phyloP scores from a whole-genome alignment of 139 green algal genomes.

The Tetraselmis striata region DNA sequence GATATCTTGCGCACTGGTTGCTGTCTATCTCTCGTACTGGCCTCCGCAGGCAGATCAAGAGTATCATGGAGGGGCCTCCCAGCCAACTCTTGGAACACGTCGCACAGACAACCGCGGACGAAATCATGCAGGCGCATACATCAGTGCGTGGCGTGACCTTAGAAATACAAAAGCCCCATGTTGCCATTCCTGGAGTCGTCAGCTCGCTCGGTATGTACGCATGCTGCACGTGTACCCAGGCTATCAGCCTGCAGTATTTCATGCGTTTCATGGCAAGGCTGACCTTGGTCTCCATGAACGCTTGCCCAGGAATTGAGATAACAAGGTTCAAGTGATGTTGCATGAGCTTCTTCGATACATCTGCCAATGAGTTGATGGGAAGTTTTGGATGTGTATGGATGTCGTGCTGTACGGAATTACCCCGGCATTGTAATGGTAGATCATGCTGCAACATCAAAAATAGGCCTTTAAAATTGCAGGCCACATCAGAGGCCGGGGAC shows the following conservation, averaged over 20 bases:
- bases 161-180: background rate
- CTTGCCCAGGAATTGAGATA: background rate
- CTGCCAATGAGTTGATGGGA: too few species aligned
- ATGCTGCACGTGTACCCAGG: background rate
- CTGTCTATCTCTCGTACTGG: background rate
- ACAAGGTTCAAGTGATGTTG: background rate
- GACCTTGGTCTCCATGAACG: too few species aligned
- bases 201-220: background rate
- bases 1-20: background rate
- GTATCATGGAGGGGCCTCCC: conserved; percentile 42
- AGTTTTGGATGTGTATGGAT: too few species aligned
- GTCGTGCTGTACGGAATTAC: too few species aligned
- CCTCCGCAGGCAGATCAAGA: conserved; percentile 13
- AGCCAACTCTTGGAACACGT: conserved; percentile 43
- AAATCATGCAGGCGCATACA: background rate
- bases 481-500: too few species aligned
- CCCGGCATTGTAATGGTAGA: too few species aligned
- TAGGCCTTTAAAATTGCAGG: too few species aligned
- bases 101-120: conserved; percentile 19
- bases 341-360: too few species aligned
- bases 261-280: too few species aligned
- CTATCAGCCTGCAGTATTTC: too few species aligned
- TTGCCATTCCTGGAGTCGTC: background rate
- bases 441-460: too few species aligned
- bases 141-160: background rate